Conservation (phyloP, 352 stramenopile genomes). For the Aphanomyces cochlioides region DNA sequence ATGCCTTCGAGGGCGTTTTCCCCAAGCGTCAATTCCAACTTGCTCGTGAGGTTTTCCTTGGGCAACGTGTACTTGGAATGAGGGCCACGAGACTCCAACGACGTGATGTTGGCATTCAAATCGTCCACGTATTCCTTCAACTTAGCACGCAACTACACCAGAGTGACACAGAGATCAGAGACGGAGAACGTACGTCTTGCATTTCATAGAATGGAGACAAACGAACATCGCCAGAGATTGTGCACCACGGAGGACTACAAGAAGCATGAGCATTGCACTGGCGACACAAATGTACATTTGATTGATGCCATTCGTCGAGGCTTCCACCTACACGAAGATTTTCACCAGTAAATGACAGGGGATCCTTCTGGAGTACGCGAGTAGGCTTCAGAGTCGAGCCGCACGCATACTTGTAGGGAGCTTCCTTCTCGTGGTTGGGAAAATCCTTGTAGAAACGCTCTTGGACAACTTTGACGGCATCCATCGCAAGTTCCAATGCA, state of each 20-base stretch:
- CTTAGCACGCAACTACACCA: not conserved
- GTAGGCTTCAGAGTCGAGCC: conserved; percentile 86
- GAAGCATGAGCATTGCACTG: not conserved
- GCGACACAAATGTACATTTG: not conserved
- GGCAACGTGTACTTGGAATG: conserved; percentile 90
- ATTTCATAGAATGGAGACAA: conserved; percentile 55
- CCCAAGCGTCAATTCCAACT: conserved; percentile 86
- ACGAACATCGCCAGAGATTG: conserved; percentile 48
- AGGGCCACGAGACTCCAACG: conserved; percentile 76
- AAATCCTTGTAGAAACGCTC: conserved; percentile 89
- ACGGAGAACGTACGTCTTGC: conserved; percentile 29
- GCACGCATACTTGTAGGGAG: conserved; percentile 88
- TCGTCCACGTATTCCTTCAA: not conserved
- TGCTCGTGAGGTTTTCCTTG: conserved; percentile 67
- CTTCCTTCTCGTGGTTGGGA: conserved; percentile 70
- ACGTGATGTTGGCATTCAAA: conserved; percentile 80
- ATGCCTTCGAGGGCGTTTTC: conserved; percentile 85
- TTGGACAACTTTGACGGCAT: conserved; percentile 82
- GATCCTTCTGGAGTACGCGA: conserved; percentile 32
- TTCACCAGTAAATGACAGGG: not conserved
- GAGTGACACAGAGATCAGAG: not conserved
- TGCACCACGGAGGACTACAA: conserved; percentile 47
- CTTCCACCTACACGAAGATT: not conserved
- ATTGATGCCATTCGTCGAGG: not conserved
- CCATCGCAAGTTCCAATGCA: conserved; percentile 82